A percentile compares a stretch with the other conserved stretches of the same genome.
Conservation (phyloP, 1,139 yeast genomes). For the Chernovozyma sophiae-reginae region DNA sequence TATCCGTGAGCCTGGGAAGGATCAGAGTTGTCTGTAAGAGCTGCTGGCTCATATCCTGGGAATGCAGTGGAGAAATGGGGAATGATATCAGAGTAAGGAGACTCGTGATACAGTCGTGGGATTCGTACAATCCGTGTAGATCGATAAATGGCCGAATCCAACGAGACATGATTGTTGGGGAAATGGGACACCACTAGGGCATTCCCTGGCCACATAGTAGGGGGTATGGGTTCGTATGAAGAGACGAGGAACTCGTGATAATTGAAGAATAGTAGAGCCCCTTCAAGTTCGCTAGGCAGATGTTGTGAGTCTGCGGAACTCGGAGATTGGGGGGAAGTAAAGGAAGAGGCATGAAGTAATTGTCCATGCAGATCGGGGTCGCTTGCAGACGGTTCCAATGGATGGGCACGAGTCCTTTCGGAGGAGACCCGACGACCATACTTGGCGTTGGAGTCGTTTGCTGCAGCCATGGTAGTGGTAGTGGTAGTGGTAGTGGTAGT, state of each 20-base stretch:
- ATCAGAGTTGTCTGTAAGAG: slow-evolving; percentile 18
- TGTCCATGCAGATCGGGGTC: too few species aligned
- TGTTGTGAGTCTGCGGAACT: too few species aligned
- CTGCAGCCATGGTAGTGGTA: too few species aligned
- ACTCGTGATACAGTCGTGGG: slow-evolving; percentile 46
- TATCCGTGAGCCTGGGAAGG: background rate
- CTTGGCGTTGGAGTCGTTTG: too few species aligned
- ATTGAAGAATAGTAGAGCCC: slow-evolving; percentile 47
- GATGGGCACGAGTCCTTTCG: too few species aligned
- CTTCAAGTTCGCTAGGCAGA: too few species aligned
- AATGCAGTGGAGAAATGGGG: slow-evolving; percentile 57
- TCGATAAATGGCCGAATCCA: slow-evolving; percentile 22
- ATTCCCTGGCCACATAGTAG: background rate
- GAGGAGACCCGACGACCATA: too few species aligned
- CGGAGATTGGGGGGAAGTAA: too few species aligned
- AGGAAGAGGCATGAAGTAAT: too few species aligned
- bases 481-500: too few species aligned
- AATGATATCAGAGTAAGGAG: slow-evolving; percentile 28
- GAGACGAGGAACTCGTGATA: slow-evolving; percentile 56
- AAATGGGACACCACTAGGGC: slow-evolving; percentile 57
- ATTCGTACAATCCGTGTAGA: slow-evolving; percentile 59
- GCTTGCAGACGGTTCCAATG: too few species aligned
- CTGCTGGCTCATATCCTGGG: slow-evolving; percentile 73
- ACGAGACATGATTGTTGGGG: slow-evolving; percentile 47
- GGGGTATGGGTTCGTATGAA: slow-evolving; percentile 20